Conservation (phyloP, 1,139 yeast species). For the Yamadazyma sp. region DNA sequence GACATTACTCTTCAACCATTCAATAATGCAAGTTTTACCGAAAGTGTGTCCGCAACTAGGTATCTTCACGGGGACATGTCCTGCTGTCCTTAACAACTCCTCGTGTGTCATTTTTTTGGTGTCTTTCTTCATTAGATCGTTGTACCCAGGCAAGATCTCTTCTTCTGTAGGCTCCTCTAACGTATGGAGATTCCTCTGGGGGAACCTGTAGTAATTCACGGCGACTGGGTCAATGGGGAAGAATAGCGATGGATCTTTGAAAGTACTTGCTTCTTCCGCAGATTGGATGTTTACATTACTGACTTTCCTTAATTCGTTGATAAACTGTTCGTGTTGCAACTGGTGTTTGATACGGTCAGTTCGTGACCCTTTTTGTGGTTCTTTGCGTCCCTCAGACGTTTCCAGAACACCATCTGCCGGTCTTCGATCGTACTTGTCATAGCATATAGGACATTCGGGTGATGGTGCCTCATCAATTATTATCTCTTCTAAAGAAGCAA, state of each 20-base stretch:
- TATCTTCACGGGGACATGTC: slow-evolving; percentile 44
- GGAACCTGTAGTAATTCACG: slow-evolving; percentile 32
- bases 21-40: slow-evolving; percentile 43
- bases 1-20: slow-evolving; percentile 42
- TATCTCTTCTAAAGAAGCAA: slow-evolving; percentile 32
- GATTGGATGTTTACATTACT: slow-evolving; percentile 6
- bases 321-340: slow-evolving; percentile 6
- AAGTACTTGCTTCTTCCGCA: slow-evolving; percentile 13
- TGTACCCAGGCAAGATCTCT: slow-evolving; percentile 34
- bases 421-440: slow-evolving; percentile 32
- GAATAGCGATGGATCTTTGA: slow-evolving; percentile 40
- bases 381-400: background rate
- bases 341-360: background rate
- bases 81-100: slow-evolving; percentile 14
- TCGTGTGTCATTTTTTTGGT: slow-evolving; percentile 13
- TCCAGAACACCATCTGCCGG: background rate
- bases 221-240: slow-evolving; percentile 39
- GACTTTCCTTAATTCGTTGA: slow-evolving; percentile 5
- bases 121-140: slow-evolving; percentile 15
- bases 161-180: slow-evolving; percentile 24
- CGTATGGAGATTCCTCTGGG: slow-evolving; percentile 29
- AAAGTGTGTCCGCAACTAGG: slow-evolving; percentile 44
- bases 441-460: slow-evolving; percentile 45
- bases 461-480: slow-evolving; percentile 20
- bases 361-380: background rate